Conservation (phyloP, 139 green algal genomes). For the Desmodesmus armatus region DNA sequence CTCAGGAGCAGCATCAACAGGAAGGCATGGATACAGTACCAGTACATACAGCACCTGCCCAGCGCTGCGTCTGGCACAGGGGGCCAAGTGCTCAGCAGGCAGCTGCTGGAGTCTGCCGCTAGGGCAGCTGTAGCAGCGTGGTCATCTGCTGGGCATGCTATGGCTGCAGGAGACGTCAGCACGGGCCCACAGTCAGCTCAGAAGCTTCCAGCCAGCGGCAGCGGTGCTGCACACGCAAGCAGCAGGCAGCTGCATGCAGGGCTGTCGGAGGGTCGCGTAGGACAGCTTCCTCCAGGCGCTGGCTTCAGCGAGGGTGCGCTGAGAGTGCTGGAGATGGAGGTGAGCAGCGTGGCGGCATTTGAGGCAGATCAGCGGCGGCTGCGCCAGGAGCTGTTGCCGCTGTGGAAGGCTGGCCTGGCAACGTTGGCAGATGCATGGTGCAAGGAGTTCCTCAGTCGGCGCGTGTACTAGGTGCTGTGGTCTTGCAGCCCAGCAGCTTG, state of each 20-base stretch:
- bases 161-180: constrained; percentile 1
- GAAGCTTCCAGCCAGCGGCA: too few species aligned
- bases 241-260: background rate
- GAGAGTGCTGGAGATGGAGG: constrained; percentile 7
- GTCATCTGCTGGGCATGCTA: background rate
- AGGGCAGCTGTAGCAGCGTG: background rate
- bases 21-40: constrained; percentile 37
- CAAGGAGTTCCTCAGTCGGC: background rate
- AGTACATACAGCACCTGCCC: background rate
- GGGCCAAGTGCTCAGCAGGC: background rate
- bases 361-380: background rate
- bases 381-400: background rate
- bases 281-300: background rate
- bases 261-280: background rate
- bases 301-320: background rate
- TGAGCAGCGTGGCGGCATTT: background rate
- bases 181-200: too few species aligned
- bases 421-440: background rate
- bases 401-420: constrained; percentile 18
- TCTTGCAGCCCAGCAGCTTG: background rate
- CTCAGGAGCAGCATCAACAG: constrained; percentile 51
- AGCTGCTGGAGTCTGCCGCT: background rate
- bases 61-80: background rate
- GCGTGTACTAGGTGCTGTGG: background rate
- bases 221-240: background rate